phyloP scores from a whole-genome alignment of 2,329 filamentous ascomycete species.

The Aureobasidium lini region DNA sequence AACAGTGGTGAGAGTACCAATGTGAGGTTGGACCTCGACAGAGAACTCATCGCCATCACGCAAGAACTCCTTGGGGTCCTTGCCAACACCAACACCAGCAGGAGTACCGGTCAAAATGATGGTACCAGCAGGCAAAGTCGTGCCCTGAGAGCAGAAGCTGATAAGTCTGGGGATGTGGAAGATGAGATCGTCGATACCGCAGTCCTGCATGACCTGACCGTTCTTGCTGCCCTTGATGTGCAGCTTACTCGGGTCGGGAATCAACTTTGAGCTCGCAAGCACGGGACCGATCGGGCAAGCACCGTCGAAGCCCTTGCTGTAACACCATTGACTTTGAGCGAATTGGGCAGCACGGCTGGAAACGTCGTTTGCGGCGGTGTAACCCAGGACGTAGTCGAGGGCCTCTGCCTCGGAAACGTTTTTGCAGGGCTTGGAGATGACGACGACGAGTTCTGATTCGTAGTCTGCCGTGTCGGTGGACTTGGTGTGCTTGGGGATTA shows the following conservation, averaged over 20 bases:
- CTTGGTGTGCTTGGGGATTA: slow-evolving; percentile 48
- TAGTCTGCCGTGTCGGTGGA: slow-evolving; percentile 50
- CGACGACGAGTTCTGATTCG: slow-evolving; percentile 51
- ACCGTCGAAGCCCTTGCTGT: slow-evolving; percentile 53
- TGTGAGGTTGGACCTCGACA: slow-evolving; percentile 42
- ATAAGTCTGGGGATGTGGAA: slow-evolving; percentile 43
- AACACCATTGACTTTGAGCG: slow-evolving; percentile 49
- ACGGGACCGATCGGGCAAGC: slow-evolving; percentile 44
- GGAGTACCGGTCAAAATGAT: slow-evolving; percentile 39
- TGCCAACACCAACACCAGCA: slow-evolving; percentile 34
- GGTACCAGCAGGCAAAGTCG: slow-evolving; percentile 35
- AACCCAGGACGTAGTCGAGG: slow-evolving; percentile 54
- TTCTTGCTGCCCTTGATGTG: slow-evolving; percentile 37
- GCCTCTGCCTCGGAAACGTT: slow-evolving; percentile 52
- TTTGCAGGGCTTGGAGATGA: slow-evolving; percentile 46
- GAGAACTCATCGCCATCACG: slow-evolving; percentile 41
- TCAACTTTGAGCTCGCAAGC: slow-evolving; percentile 14
- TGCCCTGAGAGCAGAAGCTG: slow-evolving; percentile 34
- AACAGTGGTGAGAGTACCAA: slow-evolving; percentile 42
- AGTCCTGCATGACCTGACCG: slow-evolving; percentile 45
- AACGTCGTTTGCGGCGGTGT: slow-evolving; percentile 57
- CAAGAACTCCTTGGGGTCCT: slow-evolving; percentile 36
- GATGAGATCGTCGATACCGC: slow-evolving; percentile 43
- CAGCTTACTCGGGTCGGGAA: slow-evolving; percentile 39
- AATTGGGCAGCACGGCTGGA: slow-evolving; percentile 52